phyloP scores from a whole-genome alignment of 257 asterid genomes.

The Primulina huaijiensis region DNA sequence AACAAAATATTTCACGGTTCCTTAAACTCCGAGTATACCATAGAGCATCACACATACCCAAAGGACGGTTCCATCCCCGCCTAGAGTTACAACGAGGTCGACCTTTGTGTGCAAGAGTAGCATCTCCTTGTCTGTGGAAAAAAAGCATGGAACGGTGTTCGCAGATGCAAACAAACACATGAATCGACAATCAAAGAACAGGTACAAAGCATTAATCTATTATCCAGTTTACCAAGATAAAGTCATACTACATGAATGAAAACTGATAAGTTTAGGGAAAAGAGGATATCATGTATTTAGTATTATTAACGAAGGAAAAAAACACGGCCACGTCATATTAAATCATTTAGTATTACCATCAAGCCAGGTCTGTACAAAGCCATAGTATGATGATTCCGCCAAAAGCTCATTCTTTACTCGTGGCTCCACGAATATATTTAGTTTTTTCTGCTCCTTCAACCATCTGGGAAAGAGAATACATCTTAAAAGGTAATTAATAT shows the following conservation, averaged over 20 bases:
- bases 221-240: not conserved
- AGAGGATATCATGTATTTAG: not conserved
- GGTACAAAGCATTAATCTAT: not conserved
- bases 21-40: not conserved
- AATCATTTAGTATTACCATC: constrained; percentile 46
- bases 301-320: too few species aligned
- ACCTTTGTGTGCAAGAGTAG: constrained; percentile 77
- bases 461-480: constrained; percentile 47
- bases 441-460: constrained; percentile 69
- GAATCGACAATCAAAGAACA: not conserved
- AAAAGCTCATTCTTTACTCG: constrained; percentile 75
- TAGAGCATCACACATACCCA: constrained; percentile 60
- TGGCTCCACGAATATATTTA: constrained; percentile 78
- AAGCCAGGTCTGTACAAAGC: constrained; percentile 71
- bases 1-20: not conserved
- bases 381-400: constrained; percentile 62
- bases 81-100: constrained; percentile 88
- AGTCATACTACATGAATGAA: not conserved
- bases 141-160: not conserved
- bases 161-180: not conserved
- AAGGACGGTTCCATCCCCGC: constrained; percentile 99
- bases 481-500: not conserved
- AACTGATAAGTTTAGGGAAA: not conserved
- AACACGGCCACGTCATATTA: not conserved
- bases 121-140: constrained; percentile 62